Evolutionary conservation across 2,329 filamentous ascomycete species (phyloP), one percentile per base, ranked within the genome.

Genomic region (Beauveria caledonica): DNA sequence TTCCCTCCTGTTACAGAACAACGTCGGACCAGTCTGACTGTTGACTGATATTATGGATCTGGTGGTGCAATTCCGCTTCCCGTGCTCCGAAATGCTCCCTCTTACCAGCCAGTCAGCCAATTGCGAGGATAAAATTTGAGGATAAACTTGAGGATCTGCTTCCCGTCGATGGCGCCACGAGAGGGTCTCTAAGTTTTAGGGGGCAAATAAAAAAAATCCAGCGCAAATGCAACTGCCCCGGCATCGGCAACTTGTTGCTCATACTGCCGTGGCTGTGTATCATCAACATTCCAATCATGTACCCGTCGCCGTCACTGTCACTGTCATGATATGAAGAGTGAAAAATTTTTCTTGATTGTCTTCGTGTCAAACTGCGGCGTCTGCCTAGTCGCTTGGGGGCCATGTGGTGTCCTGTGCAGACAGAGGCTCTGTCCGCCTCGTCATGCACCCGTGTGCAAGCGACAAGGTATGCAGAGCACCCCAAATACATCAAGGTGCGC

Each of bases 171-270:
- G 29, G 29, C 29, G 29, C 29, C 29, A 33, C 29, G 13, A 33
- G 29, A 33, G 29, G 29, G 29, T 13, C 29, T 11, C 11, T 11
- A 4, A 33, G 29, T 33, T 33, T 33, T 13, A 33, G n/a, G n/a
- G n/a, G n/a, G n/a, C n/a, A n/a, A n/a, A n/a, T n/a, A n/a, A n/a
- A 33, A 33, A 33, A 33, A 4, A 33, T 33, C 11, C 29, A 33
- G 5, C 29, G 29, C 29, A 33, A 25, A 33, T 33, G 29, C 29
- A 33, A 33, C 29, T 33, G 29, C 29, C 42, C 42, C 55, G 55
- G 46, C 55, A 58, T 58, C 45, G 55, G 55, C 45, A n/a, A 21
- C n/a, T 33, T 33, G 7, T 53, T 39, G 15, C 50, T 53, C 50
- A 55, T 53, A 27, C 29, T 46, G 21, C 21, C 17, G 8, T 15